These are phyloP conservation scores for Candida dendrica DNA, from an alignment of 805 yeast genomes.

Conservation along the genomic window DNA sequence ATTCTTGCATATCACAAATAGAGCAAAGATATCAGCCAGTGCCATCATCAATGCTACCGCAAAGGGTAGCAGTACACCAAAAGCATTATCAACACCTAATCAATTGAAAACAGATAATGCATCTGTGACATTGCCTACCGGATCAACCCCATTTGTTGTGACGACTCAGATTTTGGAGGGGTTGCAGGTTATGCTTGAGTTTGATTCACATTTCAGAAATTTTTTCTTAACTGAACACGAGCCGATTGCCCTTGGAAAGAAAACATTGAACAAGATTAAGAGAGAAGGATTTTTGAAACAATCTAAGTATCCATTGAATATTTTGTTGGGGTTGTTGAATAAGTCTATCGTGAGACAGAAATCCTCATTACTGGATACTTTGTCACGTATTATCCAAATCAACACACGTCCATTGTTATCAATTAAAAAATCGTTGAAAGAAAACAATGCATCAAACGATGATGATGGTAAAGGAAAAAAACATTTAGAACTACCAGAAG, in stretches of 20 bases:
- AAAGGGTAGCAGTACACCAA: slow-evolving; percentile 9
- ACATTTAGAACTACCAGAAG: slow-evolving; percentile 45
- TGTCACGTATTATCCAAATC: slow-evolving; percentile 69
- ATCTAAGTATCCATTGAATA: slow-evolving; percentile 65
- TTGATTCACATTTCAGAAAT: slow-evolving; percentile 59
- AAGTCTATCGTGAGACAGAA: slow-evolving; percentile 63
- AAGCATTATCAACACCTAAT: slow-evolving; percentile 13
- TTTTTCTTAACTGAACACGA: slow-evolving; percentile 80
- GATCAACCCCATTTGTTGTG: slow-evolving; percentile 60
- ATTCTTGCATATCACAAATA: slow-evolving; percentile 47
- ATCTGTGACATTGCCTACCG: slow-evolving; percentile 42
- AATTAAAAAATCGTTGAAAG: slow-evolving; percentile 34
- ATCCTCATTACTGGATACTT: slow-evolving; percentile 64
- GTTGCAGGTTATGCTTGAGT: slow-evolving; percentile 60
- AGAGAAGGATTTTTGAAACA: slow-evolving; percentile 29
- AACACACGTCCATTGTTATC: slow-evolving; percentile 67
- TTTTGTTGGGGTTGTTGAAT: slow-evolving; percentile 55
- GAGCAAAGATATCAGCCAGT: slow-evolving; percentile 31
- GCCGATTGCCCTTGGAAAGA: slow-evolving; percentile 28
- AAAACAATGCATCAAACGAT: slow-evolving; percentile 14
- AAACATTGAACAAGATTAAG: slow-evolving; percentile 25
- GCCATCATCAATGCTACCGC: not conserved
- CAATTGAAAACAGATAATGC: slow-evolving; percentile 45
- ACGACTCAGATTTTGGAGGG: slow-evolving; percentile 76
- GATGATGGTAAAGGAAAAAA: slow-evolving; percentile 8